A percentile compares a stretch with the other conserved stretches of the same genome.
Conservation (phyloP, 306 rosid species). For the Malus asiatica region DNA sequence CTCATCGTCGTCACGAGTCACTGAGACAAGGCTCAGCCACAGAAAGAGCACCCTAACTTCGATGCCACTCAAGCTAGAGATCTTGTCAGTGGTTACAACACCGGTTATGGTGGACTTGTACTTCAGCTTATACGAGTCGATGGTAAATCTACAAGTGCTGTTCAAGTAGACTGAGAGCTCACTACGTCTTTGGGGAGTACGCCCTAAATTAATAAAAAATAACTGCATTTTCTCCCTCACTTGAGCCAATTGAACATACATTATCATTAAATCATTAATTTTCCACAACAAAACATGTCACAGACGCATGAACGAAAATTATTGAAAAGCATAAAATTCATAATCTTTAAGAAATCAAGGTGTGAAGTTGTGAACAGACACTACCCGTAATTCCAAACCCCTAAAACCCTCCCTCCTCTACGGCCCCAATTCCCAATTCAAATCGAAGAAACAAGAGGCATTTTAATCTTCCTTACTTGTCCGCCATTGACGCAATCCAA, state of each 20-base stretch:
- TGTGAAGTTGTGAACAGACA: neutral
- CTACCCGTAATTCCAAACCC: neutral
- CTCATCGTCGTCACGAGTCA: constrained; percentile 28
- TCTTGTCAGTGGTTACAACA: constrained; percentile 29
- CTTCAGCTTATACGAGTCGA: constrained; percentile 38
- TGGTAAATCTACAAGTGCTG: constrained; percentile 26
- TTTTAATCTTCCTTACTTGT: constrained; percentile 38
- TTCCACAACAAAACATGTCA: neutral
- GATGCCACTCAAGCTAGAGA: constrained; percentile 37
- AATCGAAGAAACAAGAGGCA: constrained; percentile 43
- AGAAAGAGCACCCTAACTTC: constrained; percentile 33
- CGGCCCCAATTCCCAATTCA: constrained; percentile 2
- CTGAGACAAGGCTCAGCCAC: constrained; percentile 38
- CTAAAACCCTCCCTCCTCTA: neutral
- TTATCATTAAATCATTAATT: neutral
- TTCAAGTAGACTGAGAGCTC: constrained; percentile 36
- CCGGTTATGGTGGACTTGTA: constrained; percentile 46
- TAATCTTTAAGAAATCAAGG: neutral
- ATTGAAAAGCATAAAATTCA: neutral
- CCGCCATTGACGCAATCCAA: constrained; percentile 36
- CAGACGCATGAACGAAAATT: neutral
- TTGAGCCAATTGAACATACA: neutral
- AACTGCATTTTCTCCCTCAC: neutral
- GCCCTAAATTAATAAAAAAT: too few species aligned
- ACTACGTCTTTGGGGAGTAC: constrained; percentile 38